Base-by-base conservation (phyloP, 2,329 filamentous ascomycete genomes). In the Ceratocystis lukuohia region DNA sequence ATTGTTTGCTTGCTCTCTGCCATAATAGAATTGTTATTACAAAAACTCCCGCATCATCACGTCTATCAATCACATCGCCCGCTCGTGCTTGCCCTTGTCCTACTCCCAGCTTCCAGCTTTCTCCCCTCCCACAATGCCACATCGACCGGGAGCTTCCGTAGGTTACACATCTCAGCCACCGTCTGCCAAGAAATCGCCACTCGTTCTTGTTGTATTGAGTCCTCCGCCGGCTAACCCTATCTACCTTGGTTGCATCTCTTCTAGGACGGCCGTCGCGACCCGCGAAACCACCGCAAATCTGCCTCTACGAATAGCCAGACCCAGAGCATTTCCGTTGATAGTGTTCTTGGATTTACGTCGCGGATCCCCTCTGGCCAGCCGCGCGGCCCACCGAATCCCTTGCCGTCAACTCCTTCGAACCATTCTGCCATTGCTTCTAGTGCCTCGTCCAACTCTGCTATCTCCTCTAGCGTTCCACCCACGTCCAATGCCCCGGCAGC, bases 301-400 rank as follows among this genome's bases (percentile, higher is more conserved):
- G 62, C 62, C 22, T 41, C 33, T 12, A 33, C 25, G 37, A 64
- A 50, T 37, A 67, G 48, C 41, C 65, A 67, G 50, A 66, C 65
- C 5, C 70, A 83, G 80, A 73, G 72, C 75, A 90, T 97, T 74
- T 87, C 85, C 0, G 93, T 99, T 75, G 94, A 99, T 77, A 96
- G 93, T 74, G 89, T 97, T 70, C 85, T 99, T 4, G 91, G 96
- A 74, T 90, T 96, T 78, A 88, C 91, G 68, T 94, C 91, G 62
- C 92, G 96, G 73, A 94, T 99, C 50, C 94, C 94, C 1, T 97
- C 94, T 0, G 92, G 91, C 72, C 93, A 96, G 75, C 89, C 91
- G 66, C 86, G 94, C 48, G 81, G 84, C 0, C 88, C 89, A 1
- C 87, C 85, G 5, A 78, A 80, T 37, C 76, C 79, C 33, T 74